A percentile compares a stretch with the other conserved stretches of the same genome.
Evolutionary conservation across 148 eudicot species (phyloP).

Genomic region (Talinum fruticosum): DNA sequence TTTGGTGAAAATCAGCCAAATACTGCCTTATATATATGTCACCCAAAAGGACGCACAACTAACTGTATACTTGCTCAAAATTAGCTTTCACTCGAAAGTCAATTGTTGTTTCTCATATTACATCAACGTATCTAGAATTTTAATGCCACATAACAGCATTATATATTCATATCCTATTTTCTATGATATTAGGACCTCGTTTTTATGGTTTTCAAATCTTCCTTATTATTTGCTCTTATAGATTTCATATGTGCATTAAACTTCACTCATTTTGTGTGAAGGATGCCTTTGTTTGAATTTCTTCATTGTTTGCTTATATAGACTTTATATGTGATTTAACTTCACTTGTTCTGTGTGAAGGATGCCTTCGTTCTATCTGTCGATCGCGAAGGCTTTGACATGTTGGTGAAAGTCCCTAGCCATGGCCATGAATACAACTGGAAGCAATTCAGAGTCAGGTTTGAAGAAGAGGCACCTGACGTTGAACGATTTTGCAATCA

Average conservation of each 20-base stretch:
- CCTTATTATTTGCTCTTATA: no score
- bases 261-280: no score
- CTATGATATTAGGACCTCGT: not conserved
- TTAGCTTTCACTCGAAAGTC: not conserved
- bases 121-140: not conserved
- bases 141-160: not conserved
- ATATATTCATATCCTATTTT: not conserved
- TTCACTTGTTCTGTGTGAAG: slow-evolving; percentile 29
- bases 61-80: not conserved
- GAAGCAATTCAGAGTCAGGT: slow-evolving; percentile 64
- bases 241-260: no score
- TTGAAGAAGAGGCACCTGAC: slow-evolving; percentile 61
- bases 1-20: not conserved
- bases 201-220: no score
- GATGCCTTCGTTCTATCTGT: slow-evolving; percentile 65
- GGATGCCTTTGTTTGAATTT: not conserved
- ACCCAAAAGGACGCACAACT: not conserved
- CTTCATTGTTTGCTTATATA: not conserved
- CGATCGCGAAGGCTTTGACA: slow-evolving; percentile 76
- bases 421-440: slow-evolving; percentile 55
- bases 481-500: slow-evolving; percentile 58
- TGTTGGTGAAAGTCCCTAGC: slow-evolving; percentile 59
- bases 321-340: not conserved
- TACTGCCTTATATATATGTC: not conserved
- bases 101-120: not conserved